Evolutionary conservation across 306 rosid genomes (phyloP), one percentile per base, ranked within the genome.

Genomic region (Calophaca sinica): DNA sequence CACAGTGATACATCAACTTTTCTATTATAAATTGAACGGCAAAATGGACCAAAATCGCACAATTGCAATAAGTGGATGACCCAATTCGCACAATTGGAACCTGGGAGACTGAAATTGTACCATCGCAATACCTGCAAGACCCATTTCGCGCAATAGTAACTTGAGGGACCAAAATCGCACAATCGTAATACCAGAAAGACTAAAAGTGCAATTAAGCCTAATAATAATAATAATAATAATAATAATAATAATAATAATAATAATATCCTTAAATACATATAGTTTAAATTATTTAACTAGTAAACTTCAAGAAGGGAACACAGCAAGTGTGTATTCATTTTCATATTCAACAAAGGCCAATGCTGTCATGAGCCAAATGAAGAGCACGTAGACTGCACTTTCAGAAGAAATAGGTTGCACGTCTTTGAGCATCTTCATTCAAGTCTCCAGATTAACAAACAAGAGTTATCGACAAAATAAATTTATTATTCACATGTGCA

Each of bases 381-480:
- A 55, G 72, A 68, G 64, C 53, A 63, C 66, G 51, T 51, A 36
- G 64, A 50, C 29, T 35, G 67, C 9, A 12, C 49, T 31, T 75
- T 66, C 63, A 77, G 68, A 78, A 78, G 68, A 79, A 78, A 87
- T 74, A 87, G 89, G 51, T 46, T 76, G 94, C 92, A 88, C 96
- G 94, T 87, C 91, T 82, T 58, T 73, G 33, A 78, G 79, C 36
- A 78, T 49, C 50, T 68, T 73, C 62, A 48, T 68, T 73, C 62
- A 48, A 1, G 36, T 38, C 70, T 45, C 20, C 36, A 28, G 4
- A 2, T 26, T n/a, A 28, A 5, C 52, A 50, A 80, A 76, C 29
- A 49, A 76, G 26, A 62, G 26, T 58, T 48, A 68, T 72, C 52
- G 14, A 69, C 48, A 50, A 33, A 65, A 12, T 45, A n/a, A 70